Evolutionary conservation across 345 rosid genomes (phyloP), one percentile per base, ranked within the genome.

Genomic region (Gossypium rotundifolium): DNA sequence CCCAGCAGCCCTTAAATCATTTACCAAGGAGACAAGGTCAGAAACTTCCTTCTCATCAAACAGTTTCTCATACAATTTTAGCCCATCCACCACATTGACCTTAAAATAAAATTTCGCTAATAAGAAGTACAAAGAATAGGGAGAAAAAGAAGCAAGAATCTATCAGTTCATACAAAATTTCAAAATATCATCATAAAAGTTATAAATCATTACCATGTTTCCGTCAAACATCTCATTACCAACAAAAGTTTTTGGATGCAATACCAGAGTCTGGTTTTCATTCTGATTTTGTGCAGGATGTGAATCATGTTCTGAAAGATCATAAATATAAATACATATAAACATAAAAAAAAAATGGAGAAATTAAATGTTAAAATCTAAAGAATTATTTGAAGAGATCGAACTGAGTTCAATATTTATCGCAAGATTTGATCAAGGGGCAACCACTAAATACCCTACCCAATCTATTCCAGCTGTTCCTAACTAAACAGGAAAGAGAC

Each of bases 81-180:
- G 78, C 82, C 98, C 99, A 75, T 95, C 99, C 55, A 89, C 99
- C 74, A 89, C 93, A 77, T 95, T 93, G 55, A 95, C 96, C 99
- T 66, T 93, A 78, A 62, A 63, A 75, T 65, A 60, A 66, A 59
- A 70, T 61, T 20, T 49, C n/a, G 22, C 72, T 23, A 23, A 22
- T 72, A 51, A 57, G 54, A 53, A 20, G 65, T 18, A 3, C 2
- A 49, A 70, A 27, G 23, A 14, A 9, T 8, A 9, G 44, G 14
- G 44, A 14, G 45, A 4, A 25, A 46, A 22, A 9, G 25, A 27
- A 49, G 25, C 22, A 69, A 25, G 22, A 14, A 25, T 29, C 54
- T 3, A 44, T 49, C 55, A 73, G 46, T 63, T 33, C 23, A 17
- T 16, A 40, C 18, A 22, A 29, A 40, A 69, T 71, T 62, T 46